These are phyloP conservation scores for Candida montana DNA, from an alignment of 805 yeast species.

Conservation along the genomic window DNA sequence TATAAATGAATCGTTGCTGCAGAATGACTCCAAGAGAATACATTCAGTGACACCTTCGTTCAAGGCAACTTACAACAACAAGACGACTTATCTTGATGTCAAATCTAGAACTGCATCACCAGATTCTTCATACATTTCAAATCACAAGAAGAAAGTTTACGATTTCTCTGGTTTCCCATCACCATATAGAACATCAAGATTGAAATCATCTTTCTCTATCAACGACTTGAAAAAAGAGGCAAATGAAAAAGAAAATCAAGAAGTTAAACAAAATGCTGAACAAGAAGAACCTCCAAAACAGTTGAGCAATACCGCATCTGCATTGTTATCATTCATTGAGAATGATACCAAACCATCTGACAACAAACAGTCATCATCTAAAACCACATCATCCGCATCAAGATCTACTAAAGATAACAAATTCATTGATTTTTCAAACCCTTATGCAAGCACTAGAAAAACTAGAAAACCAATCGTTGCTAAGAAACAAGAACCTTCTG, in stretches of 20 bases:
- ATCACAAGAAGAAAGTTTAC: slow-evolving; percentile 29
- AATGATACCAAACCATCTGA: slow-evolving; percentile 17
- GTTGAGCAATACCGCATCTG: slow-evolving; percentile 44
- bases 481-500: slow-evolving; percentile 10
- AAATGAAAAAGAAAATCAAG: slow-evolving; percentile 1
- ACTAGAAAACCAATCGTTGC: slow-evolving; percentile 8
- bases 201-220: slow-evolving; percentile 15
- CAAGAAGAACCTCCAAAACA: slow-evolving; percentile 21
- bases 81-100: slow-evolving; percentile 1
- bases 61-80: slow-evolving; percentile 28
- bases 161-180: slow-evolving; percentile 35
- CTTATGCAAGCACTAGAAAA: slow-evolving; percentile 30
- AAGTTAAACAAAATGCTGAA: slow-evolving; percentile 1
- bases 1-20: slow-evolving; percentile 8
- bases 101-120: slow-evolving; percentile 3
- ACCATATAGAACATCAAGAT: slow-evolving; percentile 32
- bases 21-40: slow-evolving; percentile 3
- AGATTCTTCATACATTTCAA: not conserved
- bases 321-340: slow-evolving; percentile 41
- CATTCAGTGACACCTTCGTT: slow-evolving; percentile 27
- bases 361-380: slow-evolving; percentile 1
- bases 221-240: slow-evolving; percentile 5
- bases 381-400: not conserved
- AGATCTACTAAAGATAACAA: slow-evolving; percentile 3
- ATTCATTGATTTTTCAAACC: slow-evolving; percentile 31